Percentiles rank a stretch among this genome's conserved stretches.
These are phyloP conservation scores for Lasiodiplodia sp. DNA, from an alignment of 2,329 filamentous ascomycete species.

Conservation along the genomic window DNA sequence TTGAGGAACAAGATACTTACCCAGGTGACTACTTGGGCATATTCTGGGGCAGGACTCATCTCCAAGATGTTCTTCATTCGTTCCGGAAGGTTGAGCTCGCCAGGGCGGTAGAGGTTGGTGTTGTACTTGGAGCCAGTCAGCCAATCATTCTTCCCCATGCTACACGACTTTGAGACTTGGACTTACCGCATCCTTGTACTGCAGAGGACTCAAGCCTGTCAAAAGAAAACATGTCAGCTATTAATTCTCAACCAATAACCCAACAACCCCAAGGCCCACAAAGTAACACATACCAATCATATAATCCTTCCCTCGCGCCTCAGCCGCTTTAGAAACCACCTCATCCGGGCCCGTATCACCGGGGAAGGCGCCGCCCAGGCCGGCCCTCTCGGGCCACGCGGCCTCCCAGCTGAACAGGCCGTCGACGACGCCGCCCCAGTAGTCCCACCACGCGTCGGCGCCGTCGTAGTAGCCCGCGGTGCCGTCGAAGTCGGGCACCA, in stretches of 20 bases:
- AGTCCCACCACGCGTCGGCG: conserved; percentile 38
- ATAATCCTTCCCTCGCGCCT: conserved; percentile 41
- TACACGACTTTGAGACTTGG: neutral
- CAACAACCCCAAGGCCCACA: neutral
- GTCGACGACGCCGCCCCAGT: conserved; percentile 44
- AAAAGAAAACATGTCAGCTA: neutral
- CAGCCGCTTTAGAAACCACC: conserved; percentile 36
- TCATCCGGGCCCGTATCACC: conserved; percentile 39
- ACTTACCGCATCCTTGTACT: conserved; percentile 42
- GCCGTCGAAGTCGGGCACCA: conserved; percentile 42
- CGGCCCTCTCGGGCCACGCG: conserved; percentile 41
- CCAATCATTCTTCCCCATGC: neutral
- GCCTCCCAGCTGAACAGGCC: conserved; percentile 51
- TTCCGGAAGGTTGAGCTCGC: conserved; percentile 45
- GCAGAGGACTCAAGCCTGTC: conserved; percentile 32
- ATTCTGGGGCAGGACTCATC: conserved; percentile 39
- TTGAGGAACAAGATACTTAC: neutral
- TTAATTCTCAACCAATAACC: neutral
- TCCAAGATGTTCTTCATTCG: conserved; percentile 48
- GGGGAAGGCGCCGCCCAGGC: conserved; percentile 32
- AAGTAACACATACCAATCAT: conserved; percentile 42
- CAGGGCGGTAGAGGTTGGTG: conserved; percentile 43
- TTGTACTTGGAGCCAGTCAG: conserved; percentile 33
- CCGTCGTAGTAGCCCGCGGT: conserved; percentile 43
- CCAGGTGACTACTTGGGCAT: conserved; percentile 47